Evolutionary conservation across 495 filamentous ascomycete genomes (phyloP), one percentile per base, ranked within the genome.

Genomic region (Hyaloscypha hepaticicola): DNA sequence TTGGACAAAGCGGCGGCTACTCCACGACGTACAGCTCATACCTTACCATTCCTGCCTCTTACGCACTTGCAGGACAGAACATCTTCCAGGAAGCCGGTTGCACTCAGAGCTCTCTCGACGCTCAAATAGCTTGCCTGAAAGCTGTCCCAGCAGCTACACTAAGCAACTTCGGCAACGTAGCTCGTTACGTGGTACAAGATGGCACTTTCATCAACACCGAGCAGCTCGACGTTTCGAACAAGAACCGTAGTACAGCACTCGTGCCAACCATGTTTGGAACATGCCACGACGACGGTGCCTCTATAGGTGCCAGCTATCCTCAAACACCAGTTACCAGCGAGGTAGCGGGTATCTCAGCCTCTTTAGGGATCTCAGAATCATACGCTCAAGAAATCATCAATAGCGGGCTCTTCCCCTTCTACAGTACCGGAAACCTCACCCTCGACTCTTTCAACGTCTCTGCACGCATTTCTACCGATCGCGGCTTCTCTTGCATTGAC

Each of bases 11-110:
- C 34, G 72, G 72, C 52, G 70, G 75, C 64, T 81, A 81, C 62
- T 80, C 76, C n/a, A 81, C 80, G 2, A 81, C 79, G 0, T 83
- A 83, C 68, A 77, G 73, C 38, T 72, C 73, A 21, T 83, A 82
- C 71, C 76, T 77, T 55, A 80, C 77, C n/a, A 74, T 81, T 29
- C 56, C 68, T 5, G 58, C 78, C 59, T 77, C 75, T 1, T 81
- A 79, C 61, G 65, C 73, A 12, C 52, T 66, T 3, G 74, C 76
- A n/a, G 66, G 62, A 16, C 64, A 73, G 38, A 63, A 73, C 16
- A 74, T 82, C 34, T 75, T 82, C 58, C 24, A 60, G 14, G 72
- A 65, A 25, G 73, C 74, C 0, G 72, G 72, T 21, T 81, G 80
- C 67, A 76, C 64, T 31, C 69, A 75, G 45, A 69, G 63, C 1